Conservation (phyloP, 179 eudicot genomes). For the Spergularia azorica region DNA sequence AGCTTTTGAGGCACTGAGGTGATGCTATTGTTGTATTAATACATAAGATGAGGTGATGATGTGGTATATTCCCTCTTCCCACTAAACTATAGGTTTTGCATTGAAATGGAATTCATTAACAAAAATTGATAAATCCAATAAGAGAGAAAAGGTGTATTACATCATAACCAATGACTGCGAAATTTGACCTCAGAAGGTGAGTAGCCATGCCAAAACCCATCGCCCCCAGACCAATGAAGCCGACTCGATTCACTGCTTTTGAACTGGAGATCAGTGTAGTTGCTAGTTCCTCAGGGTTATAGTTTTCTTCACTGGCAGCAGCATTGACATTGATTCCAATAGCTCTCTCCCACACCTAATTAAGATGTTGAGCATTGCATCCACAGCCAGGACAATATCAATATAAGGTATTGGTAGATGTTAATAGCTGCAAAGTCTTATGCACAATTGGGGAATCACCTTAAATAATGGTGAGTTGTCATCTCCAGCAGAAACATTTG, state of each 20-base stretch:
- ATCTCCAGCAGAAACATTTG: conserved; percentile 41
- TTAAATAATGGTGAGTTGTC: conserved; percentile 57
- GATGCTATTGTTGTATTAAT: background rate
- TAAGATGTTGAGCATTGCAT: conserved; percentile 17
- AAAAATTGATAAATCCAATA: background rate
- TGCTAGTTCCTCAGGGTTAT: conserved; percentile 78
- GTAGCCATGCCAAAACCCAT: conserved; percentile 99
- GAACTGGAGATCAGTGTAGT: conserved; percentile 43
- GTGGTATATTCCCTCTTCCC: background rate
- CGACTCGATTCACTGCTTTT: conserved; percentile 54
- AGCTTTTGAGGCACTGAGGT: no score
- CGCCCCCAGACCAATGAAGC: conserved; percentile 98
- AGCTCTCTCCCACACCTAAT: conserved; percentile 78
- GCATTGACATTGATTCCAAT: conserved; percentile 64
- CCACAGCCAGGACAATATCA: conserved; percentile 1
- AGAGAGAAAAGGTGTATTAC: conserved; percentile 43
- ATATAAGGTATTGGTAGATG: background rate
- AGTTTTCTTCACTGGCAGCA: conserved; percentile 73
- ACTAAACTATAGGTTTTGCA: background rate
- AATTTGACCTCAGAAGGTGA: conserved; percentile 78
- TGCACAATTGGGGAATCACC: conserved; percentile 40
- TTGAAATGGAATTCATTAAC: background rate
- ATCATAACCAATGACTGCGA: conserved; percentile 78
- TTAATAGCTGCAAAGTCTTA: background rate
- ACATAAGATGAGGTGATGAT: background rate